Base-by-base conservation (phyloP, 2,329 filamentous ascomycete genomes). In the Talaromyces sp. region DNA sequence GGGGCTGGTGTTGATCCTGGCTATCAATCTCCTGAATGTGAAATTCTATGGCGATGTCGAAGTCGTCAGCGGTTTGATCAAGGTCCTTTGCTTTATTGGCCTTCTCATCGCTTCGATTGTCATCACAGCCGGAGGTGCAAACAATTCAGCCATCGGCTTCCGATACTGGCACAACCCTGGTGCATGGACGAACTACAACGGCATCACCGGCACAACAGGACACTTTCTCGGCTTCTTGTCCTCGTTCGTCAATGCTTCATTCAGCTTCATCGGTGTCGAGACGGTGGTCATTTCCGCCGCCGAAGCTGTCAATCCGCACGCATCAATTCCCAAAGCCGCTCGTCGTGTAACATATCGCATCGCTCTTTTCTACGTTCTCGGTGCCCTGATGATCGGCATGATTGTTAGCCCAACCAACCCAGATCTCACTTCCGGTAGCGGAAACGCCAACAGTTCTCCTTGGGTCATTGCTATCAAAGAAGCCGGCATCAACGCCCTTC, bases 251-350 rank as follows among this genome's bases (percentile, higher is more conserved):
- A 77, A 76, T 56, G 75, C 76, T 16, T 75, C 75, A 8, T 77
- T 77, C 69, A 74, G 71, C 52, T 78, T 77, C 61, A 75, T 76
- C 40, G 77, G 77, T 12, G 73, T 77, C n/a, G 76, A 78, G 63
- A 73, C 69, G 0, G 73, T 78, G 16, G 75, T 75, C 23, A 76
- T 77, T 42, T 71, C 76, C 1, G 77, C 77, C 8, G 76, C 76
- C 5, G 77, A 79, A 66, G 76, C 76, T 0, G 67, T 73, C 18
- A 73, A 76, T 37, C 77, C 77, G 0, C 71, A 76, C 8, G 69
- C 72, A 18, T 71, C 74, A 5, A 77, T 79, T 40, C 76, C 77
- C 18, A 77, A 76, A 63, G 76, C 76, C 23, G 75, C 75, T 21
- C 74, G 75, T 42, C 70, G 76, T n/a, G 74, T 78, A 9, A 76